These are phyloP conservation scores for Hypoxylon cercidicola DNA, from an alignment of 495 filamentous ascomycete species.

Conservation along the genomic window DNA sequence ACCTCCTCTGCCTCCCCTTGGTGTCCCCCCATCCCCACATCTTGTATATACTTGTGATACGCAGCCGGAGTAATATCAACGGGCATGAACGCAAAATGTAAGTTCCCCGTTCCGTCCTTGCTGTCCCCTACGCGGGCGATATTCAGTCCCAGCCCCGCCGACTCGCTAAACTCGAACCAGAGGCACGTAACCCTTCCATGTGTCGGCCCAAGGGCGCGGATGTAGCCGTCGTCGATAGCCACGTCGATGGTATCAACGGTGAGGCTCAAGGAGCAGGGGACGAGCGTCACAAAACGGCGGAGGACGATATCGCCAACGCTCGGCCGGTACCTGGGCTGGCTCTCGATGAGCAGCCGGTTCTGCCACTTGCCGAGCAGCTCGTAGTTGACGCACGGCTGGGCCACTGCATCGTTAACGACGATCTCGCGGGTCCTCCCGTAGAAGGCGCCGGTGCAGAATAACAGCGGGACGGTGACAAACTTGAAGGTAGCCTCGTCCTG, in stretches of 20 bases:
- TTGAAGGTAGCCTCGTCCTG: slow-evolving; percentile 5
- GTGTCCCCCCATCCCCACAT: not conserved
- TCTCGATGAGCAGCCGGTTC: not conserved
- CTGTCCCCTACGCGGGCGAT: slow-evolving; percentile 10
- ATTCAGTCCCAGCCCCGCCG: slow-evolving; percentile 1
- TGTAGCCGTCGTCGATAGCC: slow-evolving; percentile 4
- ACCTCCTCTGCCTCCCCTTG: not conserved
- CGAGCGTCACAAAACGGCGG: slow-evolving; percentile 10
- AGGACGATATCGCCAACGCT: slow-evolving; percentile 19
- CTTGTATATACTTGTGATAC: not conserved
- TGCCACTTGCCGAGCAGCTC: not conserved
- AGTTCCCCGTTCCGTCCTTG: slow-evolving; percentile 6
- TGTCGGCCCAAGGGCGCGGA: slow-evolving; percentile 6
- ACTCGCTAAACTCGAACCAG: slow-evolving; percentile 3
- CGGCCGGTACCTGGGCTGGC: slow-evolving; percentile 15
- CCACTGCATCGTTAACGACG: slow-evolving; percentile 40
- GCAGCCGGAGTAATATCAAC: slow-evolving; percentile 1
- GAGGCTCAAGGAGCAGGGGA: not conserved
- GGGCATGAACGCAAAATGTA: slow-evolving; percentile 15
- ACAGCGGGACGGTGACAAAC: slow-evolving; percentile 13
- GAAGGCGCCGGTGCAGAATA: slow-evolving; percentile 13
- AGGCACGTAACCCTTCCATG: not conserved
- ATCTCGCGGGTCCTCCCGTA: slow-evolving; percentile 27
- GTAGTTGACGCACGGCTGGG: slow-evolving; percentile 28
- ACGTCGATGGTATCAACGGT: slow-evolving; percentile 5